Percentiles rank a stretch among this genome's conserved stretches.
Conservation (phyloP, 2,329 filamentous ascomycete species). For the Septoria linicola region DNA sequence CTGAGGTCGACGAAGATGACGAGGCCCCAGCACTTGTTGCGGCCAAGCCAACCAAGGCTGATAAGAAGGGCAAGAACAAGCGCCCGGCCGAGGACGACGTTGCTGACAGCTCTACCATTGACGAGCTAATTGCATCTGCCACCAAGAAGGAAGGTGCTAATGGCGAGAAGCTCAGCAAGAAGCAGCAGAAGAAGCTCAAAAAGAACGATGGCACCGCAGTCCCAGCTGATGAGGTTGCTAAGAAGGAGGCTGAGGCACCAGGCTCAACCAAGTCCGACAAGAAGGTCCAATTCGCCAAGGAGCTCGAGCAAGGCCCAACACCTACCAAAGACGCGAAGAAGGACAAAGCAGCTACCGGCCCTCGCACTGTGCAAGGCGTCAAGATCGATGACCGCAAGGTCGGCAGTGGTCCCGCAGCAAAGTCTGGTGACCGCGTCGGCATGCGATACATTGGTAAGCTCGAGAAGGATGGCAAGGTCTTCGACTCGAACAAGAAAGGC, state of each 20-base stretch:
- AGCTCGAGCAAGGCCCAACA: slow-evolving; percentile 94
- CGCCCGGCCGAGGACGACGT: slow-evolving; percentile 69
- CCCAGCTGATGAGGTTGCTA: slow-evolving; percentile 47
- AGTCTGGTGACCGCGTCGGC: slow-evolving; percentile 85
- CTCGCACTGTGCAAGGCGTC: slow-evolving; percentile 83
- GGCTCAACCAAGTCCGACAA: slow-evolving; percentile 66
- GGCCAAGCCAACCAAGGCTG: slow-evolving; percentile 58
- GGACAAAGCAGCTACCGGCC: slow-evolving; percentile 57
- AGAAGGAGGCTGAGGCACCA: slow-evolving; percentile 55
- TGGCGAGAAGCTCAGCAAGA: slow-evolving; percentile 85
- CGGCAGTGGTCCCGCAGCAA: slow-evolving; percentile 78
- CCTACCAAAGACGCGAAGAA: slow-evolving; percentile 57
- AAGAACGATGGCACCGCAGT: slow-evolving; percentile 93
- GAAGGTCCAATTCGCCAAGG: slow-evolving; percentile 99
- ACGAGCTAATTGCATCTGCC: slow-evolving; percentile 80
- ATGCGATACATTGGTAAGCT: slow-evolving; percentile 98
- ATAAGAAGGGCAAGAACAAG: slow-evolving; percentile 95
- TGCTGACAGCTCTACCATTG: slow-evolving; percentile 64
- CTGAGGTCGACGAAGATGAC: slow-evolving; percentile 30
- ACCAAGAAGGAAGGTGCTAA: slow-evolving; percentile 52
- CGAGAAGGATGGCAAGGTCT: slow-evolving; percentile 84
- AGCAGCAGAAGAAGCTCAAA: slow-evolving; percentile 96
- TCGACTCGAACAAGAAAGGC: slow-evolving; percentile 98
- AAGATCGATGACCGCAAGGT: slow-evolving; percentile 94
- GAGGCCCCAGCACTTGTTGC: slow-evolving; percentile 58